Evolutionary conservation across 495 filamentous ascomycete genomes (phyloP).

Genomic region (Cercophora newfieldiana): DNA sequence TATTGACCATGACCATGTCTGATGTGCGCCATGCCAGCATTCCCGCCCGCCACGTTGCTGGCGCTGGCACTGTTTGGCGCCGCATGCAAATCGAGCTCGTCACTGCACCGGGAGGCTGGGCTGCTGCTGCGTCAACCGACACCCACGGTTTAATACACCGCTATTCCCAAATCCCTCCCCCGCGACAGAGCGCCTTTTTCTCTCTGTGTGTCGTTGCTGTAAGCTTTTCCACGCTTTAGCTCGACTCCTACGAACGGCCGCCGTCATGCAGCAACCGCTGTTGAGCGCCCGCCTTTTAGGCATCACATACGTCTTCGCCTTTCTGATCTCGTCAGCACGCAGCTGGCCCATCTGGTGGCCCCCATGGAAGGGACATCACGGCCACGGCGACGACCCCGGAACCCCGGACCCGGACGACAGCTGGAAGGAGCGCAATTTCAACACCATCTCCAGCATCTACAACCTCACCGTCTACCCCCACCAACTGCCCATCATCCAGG

Average conservation of each 20-base stretch:
- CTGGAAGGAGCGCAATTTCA: constrained; percentile 34
- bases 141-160: constrained; percentile 12
- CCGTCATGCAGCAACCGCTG: constrained; percentile 18
- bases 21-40: constrained; percentile 4
- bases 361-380: constrained; percentile 3
- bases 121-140: not conserved
- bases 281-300: constrained; percentile 20
- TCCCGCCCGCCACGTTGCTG: constrained; percentile 26
- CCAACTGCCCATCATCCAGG: constrained; percentile 37
- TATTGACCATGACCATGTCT: not conserved
- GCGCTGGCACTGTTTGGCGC: no score
- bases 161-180: constrained; percentile 6
- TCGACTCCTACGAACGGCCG: not conserved
- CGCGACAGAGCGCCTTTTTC: not conserved
- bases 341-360: constrained; percentile 20
- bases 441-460: constrained; percentile 41
- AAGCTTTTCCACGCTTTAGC: not conserved
- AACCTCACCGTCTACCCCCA: constrained; percentile 44
- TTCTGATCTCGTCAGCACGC: constrained; percentile 18
- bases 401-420: not conserved
- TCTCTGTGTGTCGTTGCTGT: not conserved
- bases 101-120: constrained; percentile 18
- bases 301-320: constrained; percentile 19
- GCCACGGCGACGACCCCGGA: not conserved
- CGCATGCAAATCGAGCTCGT: constrained; percentile 12